Percentiles rank a stretch among this genome's conserved stretches.
These are phyloP conservation scores for Smithsoniella earleae DNA, from an alignment of 163 green algal species.

Conservation along the genomic window DNA sequence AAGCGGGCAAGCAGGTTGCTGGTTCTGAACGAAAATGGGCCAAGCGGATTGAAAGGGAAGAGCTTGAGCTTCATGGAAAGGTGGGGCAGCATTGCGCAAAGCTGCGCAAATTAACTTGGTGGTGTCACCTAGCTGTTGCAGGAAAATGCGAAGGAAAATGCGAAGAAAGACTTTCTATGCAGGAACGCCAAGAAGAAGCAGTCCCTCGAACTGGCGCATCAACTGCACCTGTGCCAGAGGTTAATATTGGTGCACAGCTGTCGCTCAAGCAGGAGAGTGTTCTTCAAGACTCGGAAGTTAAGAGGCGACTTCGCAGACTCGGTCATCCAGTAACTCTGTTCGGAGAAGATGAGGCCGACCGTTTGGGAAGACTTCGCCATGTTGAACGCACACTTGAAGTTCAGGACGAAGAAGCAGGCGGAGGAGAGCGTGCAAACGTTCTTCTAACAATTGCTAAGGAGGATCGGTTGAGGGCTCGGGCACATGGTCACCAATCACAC, in stretches of 20 bases:
- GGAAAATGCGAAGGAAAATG: background rate
- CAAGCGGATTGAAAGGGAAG: background rate
- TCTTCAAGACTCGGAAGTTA: constrained; percentile 2
- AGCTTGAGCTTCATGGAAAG: background rate
- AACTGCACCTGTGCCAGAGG: background rate
- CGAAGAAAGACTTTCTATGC: no score
- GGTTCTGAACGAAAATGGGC: background rate
- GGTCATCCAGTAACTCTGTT: constrained; percentile 24
- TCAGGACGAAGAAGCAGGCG: constrained; percentile 5
- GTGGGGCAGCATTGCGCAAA: background rate
- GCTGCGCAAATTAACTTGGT: background rate
- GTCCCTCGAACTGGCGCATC: background rate
- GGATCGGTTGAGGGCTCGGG: constrained; percentile 4
- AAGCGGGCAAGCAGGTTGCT: background rate
- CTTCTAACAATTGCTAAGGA: constrained; percentile 13
- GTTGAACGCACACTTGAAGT: constrained; percentile 8
- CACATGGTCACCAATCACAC: background rate
- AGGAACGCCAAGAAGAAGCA: background rate
- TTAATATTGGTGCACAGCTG: background rate
- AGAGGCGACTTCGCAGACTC: background rate
- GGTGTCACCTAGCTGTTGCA: background rate
- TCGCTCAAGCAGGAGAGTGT: background rate
- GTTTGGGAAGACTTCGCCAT: background rate
- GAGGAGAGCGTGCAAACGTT: constrained; percentile 27
- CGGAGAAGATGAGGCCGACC: background rate